Base-by-base conservation (phyloP, 441 rosid genomes). In the Capsella rubella region DNA sequence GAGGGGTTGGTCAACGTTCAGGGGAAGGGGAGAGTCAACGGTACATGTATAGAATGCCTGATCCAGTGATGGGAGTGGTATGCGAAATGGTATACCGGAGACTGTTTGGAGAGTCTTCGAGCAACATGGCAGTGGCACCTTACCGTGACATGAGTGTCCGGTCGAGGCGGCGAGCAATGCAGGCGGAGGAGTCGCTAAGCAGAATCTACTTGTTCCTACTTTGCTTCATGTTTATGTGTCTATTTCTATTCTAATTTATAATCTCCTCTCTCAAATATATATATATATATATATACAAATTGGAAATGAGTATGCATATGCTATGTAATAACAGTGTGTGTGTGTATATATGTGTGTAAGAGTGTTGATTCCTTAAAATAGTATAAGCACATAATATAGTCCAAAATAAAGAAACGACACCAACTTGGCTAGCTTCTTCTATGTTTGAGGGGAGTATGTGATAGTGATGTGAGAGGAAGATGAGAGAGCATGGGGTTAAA, bases 71-170 rank as follows among this genome's bases (percentile, higher is more conserved):
- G 2, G 91, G 94, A 65, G 83, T 79, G 81, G 73, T 87, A 0
- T 86, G 88, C 45, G 87, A 86, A 72, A 84, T 85, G 89, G 82
- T 83, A 5, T 82, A 65, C 49, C 79, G 81, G 28, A 82, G 93
- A 75, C 51, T 87, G 5, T 89, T 85, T 43, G 89, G 89, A 53
- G 79, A 80, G 66, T 71, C 97, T 3, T 57, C 81, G 1, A 80
- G 80, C 58, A 70, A 84, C 82, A 63, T 81, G 52, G 69, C 84
- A 6, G 63, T 81, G 52, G 69, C 84, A 6, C 50, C 78, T 58
- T 72, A 77, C 53, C 75, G 74, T 35, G 78, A 53, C 70, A 88
- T 62, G 21, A 85, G 73, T 83, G 77, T 75, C 12, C 84, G 91
- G 76, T 16, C 78, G 61, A 82, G 91, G 51, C 82, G 89, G 69